phyloP scores from a whole-genome alignment of 805 yeast genomes.

The Candida bentonensis region DNA sequence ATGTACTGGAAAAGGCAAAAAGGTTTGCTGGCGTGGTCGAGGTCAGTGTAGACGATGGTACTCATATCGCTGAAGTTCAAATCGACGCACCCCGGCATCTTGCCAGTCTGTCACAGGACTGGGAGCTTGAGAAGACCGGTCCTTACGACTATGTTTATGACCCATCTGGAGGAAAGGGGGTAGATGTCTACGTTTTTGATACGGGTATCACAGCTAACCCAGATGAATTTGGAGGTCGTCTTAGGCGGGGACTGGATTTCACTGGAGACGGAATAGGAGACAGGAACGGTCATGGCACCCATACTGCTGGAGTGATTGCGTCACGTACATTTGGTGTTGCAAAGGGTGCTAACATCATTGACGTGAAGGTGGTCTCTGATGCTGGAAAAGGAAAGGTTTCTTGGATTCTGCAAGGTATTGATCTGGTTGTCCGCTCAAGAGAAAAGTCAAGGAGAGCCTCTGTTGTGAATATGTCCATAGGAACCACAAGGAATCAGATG shows the following conservation, averaged over 20 bases:
- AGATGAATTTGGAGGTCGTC: conserved; percentile 71
- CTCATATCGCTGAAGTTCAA: conserved; percentile 44
- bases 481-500: conserved; percentile 15
- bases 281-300: conserved; percentile 93
- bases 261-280: conserved; percentile 66
- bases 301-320: conserved; percentile 92
- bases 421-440: conserved; percentile 17
- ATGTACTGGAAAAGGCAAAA: background rate
- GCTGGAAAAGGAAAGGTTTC: conserved; percentile 49
- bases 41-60: conserved; percentile 48
- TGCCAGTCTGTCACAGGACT: conserved; percentile 17
- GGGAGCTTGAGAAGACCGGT: conserved; percentile 24
- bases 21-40: conserved; percentile 33
- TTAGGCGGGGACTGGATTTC: conserved; percentile 72
- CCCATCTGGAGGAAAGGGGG: background rate
- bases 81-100: conserved; percentile 37
- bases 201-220: conserved; percentile 74
- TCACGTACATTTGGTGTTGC: conserved; percentile 73
- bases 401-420: conserved; percentile 20
- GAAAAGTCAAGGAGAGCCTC: conserved; percentile 9
- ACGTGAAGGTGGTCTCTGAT: conserved; percentile 56
- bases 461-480: conserved; percentile 15
- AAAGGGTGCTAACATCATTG: conserved; percentile 63
- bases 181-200: conserved; percentile 61
- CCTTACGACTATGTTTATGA: conserved; percentile 14